A percentile compares a stretch with the other conserved stretches of the same genome.
Evolutionary conservation across 768 basidiomycete species (phyloP).

Genomic region (Russula sp.): DNA sequence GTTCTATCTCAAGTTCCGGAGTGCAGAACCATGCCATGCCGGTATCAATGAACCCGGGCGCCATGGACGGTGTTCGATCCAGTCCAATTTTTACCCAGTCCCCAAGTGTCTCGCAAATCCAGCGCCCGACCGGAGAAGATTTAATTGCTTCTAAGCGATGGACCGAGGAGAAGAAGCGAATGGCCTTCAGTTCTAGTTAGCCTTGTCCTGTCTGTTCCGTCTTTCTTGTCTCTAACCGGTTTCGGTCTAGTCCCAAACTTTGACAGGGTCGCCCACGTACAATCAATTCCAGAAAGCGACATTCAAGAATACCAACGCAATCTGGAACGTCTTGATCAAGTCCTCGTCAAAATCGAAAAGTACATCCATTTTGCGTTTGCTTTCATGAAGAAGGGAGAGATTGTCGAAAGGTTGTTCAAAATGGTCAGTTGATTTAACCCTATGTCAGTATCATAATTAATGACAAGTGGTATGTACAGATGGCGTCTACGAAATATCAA

Average conservation of each 20-base stretch:
- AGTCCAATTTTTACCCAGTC: not conserved
- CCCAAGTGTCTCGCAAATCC: not conserved
- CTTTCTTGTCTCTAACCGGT: not conserved
- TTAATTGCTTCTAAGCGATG: not conserved
- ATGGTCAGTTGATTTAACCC: slow-evolving; percentile 15
- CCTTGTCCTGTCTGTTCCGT: not conserved
- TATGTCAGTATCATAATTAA: not conserved
- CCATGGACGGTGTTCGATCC: not conserved
- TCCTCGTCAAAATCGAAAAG: slow-evolving; percentile 13
- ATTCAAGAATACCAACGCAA: slow-evolving; percentile 19
- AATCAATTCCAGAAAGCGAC: not conserved
- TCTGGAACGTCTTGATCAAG: slow-evolving; percentile 19
- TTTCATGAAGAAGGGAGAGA: slow-evolving; percentile 1
- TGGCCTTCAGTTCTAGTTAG: slow-evolving; percentile 4
- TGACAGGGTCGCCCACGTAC: not conserved
- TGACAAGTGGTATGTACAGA: not conserved
- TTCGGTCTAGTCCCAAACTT: not conserved
- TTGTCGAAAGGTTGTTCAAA: slow-evolving; percentile 7
- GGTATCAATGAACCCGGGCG: not conserved
- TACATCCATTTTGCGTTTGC: slow-evolving; percentile 22
- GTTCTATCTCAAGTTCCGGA: not conserved
- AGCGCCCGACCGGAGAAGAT: slow-evolving; percentile 4
- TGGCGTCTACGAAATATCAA: slow-evolving; percentile 18
- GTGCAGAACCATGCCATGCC: slow-evolving; percentile 15
- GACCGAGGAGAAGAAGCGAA: slow-evolving; percentile 13